Base-by-base conservation (phyloP, 768 basidiomycete genomes). In the Lactarius evosmus region DNA sequence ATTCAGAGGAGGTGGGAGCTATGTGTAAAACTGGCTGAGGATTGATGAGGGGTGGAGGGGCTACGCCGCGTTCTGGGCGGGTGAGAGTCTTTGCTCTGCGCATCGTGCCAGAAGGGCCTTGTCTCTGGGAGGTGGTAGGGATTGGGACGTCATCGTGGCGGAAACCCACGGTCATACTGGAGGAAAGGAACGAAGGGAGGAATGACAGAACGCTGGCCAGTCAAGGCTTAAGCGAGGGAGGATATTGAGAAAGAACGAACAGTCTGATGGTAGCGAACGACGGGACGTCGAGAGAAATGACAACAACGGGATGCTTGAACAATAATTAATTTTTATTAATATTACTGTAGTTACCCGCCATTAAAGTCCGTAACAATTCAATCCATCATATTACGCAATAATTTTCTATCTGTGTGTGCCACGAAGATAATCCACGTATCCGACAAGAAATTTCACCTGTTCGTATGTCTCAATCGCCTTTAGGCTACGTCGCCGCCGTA, bases 401-500 rank as follows among this genome's bases (percentile, higher is more conserved):
- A 16, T 16, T 55, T 34, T 51, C 19, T 52, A 25, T 60, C n/a
- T 51, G 3, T 52, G 11, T 56, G 32, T 46, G 51, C 25, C 63
- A 57, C 78, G 72, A 62, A 91, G 71, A 75, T 82, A 85, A 41
- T 87, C 83, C 4, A 92, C 84, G 73, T 84, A 95, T 33, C 91
- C 87, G 0, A 87, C 83, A 55, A 95, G 74, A 70, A 95, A 94
- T 67, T 80, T 77, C 17, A 96, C 96, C 74, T 98, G 95, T 72
- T 97, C 93, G 72, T 90, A 87, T 3, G 93, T 96, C 74, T 98
- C 96, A 44, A 98, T 84, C 1, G 95, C 94, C 73, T 98, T 98
- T 61, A 87, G 74, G 69, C 93, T 94, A 65, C 95, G 78, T 66
- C 94, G 77, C 66, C 82, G 77, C 55, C 95, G 76, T 8, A 95